phyloP scores from a whole-genome alignment of 2,329 filamentous ascomycete species.

The Colletotrichum camelliae region DNA sequence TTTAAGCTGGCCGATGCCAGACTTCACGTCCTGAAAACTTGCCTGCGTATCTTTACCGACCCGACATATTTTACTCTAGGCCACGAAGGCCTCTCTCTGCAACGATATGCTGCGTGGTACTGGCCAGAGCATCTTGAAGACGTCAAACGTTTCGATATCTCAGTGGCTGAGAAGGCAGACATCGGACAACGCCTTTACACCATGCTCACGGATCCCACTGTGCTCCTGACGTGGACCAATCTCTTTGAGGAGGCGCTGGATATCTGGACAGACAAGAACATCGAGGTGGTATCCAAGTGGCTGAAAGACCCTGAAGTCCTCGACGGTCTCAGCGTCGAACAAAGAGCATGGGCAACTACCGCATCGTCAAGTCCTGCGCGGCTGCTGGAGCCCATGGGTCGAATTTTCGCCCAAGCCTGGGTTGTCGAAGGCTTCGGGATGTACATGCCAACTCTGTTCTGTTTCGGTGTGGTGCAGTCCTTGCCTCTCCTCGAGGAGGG shows the following conservation, averaged over 20 bases:
- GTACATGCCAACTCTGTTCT: slow-evolving; percentile 45
- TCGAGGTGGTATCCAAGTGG: slow-evolving; percentile 40
- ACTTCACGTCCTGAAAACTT: slow-evolving; percentile 42
- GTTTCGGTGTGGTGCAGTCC: slow-evolving; percentile 48
- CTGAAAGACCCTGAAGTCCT: slow-evolving; percentile 38
- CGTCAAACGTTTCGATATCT: slow-evolving; percentile 33
- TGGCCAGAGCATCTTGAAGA: slow-evolving; percentile 47
- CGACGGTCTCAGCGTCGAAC: slow-evolving; percentile 31
- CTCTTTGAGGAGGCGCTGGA: slow-evolving; percentile 48
- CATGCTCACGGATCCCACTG: slow-evolving; percentile 42
- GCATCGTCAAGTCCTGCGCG: slow-evolving; percentile 29
- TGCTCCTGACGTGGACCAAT: slow-evolving; percentile 45
- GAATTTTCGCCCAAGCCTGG: slow-evolving; percentile 44
- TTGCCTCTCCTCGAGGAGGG: slow-evolving; percentile 44
- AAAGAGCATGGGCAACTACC: slow-evolving; percentile 33
- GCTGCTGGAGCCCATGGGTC: slow-evolving; percentile 42
- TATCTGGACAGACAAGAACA: slow-evolving; percentile 44
- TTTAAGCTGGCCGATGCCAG: slow-evolving; percentile 39
- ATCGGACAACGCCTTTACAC: slow-evolving; percentile 37
- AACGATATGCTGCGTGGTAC: slow-evolving; percentile 48
- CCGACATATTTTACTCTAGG: slow-evolving; percentile 13
- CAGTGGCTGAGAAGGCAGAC: slow-evolving; percentile 32
- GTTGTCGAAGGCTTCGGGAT: slow-evolving; percentile 36
- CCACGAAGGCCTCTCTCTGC: slow-evolving; percentile 23
- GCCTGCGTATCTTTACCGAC: slow-evolving; percentile 44